phyloP scores from a whole-genome alignment of 257 asterid genomes.

The Leonotis leonurus region DNA sequence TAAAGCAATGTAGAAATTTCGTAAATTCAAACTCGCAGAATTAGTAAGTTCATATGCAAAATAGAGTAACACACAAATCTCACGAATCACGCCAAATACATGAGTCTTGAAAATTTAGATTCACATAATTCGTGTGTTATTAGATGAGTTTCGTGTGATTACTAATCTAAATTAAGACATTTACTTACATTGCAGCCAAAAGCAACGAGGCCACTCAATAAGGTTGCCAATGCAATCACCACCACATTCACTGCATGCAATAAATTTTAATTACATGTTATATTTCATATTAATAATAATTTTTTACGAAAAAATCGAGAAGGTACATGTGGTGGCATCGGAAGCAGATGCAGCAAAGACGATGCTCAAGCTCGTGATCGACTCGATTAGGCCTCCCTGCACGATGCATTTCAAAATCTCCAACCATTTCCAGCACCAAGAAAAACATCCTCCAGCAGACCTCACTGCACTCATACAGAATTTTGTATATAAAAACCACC shows the following conservation, averaged over 20 bases:
- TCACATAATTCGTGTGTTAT: too few relatives aligned
- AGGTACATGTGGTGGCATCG: slow-evolving; percentile 44
- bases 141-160: too few relatives aligned
- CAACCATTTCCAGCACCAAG: slow-evolving; percentile 17
- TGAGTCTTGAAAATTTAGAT: too few relatives aligned
- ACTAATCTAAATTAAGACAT: too few relatives aligned
- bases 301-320: too few relatives aligned
- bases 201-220: slow-evolving; percentile 39
- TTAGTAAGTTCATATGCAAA: too few relatives aligned
- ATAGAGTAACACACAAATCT: too few relatives aligned
- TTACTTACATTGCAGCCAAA: slow-evolving; percentile 31
- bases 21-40: too few relatives aligned
- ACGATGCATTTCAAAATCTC: slow-evolving; percentile 58
- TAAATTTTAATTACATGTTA: too few relatives aligned
- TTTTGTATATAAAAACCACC: not conserved
- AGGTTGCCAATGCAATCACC: slow-evolving; percentile 54
- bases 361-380: slow-evolving; percentile 50
- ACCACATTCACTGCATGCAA: slow-evolving; percentile 38
- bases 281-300: too few relatives aligned
- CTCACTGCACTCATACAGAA: not conserved
- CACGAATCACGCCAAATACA: too few relatives aligned
- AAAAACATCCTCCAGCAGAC: not conserved
- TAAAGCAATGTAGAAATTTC: too few relatives aligned
- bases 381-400: slow-evolving; percentile 58
- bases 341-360: slow-evolving; percentile 70